Percentiles rank a stretch among this genome's conserved stretches.
phyloP scores from a whole-genome alignment of 192 early-diverging fungal species.

The Diversispora epigaea region DNA sequence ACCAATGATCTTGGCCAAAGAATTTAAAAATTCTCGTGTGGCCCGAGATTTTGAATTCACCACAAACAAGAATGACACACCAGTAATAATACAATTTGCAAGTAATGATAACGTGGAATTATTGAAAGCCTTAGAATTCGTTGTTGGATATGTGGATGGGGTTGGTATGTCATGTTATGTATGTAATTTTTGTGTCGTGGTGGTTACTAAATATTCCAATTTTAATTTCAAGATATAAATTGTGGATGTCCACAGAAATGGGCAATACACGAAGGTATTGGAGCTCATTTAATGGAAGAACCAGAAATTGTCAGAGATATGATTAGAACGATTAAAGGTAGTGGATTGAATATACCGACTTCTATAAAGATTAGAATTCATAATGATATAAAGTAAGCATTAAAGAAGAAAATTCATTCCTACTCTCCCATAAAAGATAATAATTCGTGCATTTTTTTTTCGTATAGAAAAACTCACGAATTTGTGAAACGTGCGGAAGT shows the following conservation, averaged over 20 bases:
- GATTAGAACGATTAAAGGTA: slow-evolving; percentile 87
- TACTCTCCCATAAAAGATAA: not conserved
- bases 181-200: not conserved
- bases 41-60: slow-evolving; percentile 81
- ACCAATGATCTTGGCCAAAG: slow-evolving; percentile 95
- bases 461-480: slow-evolving; percentile 72
- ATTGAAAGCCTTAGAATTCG: slow-evolving; percentile 81
- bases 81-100: slow-evolving; percentile 94
- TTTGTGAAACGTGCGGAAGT: slow-evolving; percentile 80
- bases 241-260: slow-evolving; percentile 98
- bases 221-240: slow-evolving; percentile 60
- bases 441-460: slow-evolving; percentile 26
- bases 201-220: not conserved
- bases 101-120: slow-evolving; percentile 77
- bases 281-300: slow-evolving; percentile 79
- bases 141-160: slow-evolving; percentile 71
- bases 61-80: slow-evolving; percentile 76
- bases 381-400: slow-evolving; percentile 56
- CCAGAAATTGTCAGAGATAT: slow-evolving; percentile 93
- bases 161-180: slow-evolving; percentile 43
- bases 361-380: slow-evolving; percentile 91
- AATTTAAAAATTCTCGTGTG: slow-evolving; percentile 82
- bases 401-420: not conserved
- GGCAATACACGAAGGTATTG: slow-evolving; percentile 89
- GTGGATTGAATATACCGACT: slow-evolving; percentile 52